Base-by-base conservation (phyloP, 169 alveolate species). In the Cryptosporidium ryanae region DNA sequence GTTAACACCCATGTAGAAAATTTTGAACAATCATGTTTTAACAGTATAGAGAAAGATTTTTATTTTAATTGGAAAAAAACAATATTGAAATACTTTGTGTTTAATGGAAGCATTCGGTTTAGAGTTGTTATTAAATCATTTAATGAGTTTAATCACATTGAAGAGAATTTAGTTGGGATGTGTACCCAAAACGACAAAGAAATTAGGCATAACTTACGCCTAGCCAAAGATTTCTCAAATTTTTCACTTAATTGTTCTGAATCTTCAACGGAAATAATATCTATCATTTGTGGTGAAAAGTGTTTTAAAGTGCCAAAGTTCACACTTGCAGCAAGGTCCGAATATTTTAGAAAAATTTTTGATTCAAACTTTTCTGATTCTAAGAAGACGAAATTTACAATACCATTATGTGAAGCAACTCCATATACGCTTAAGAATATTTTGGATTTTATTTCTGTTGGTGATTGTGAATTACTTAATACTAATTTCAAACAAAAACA, bases 281-380 rank as follows among this genome's bases (percentile, higher is more conserved):
- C 87, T 44, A n/a, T 76, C 21, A 55, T n/a, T 59, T 59, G 87
- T 61, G 87, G 71, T 38, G n/a, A 38, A 27, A 63, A 76, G 15
- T 25, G 23, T 5, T 76, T 76, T 76, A 64, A 34, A 31, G 59
- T 76, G 1, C 87, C 87, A 1, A 76, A 61, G 49, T 76, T 76
- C 29, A 61, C 87, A n/a, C 64, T 76, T 10, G 87, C 87, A 23
- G 87, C 87, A 29, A 55, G 87, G 44, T 76, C 87, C 13, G 46
- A 48, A 13, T 76, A 59, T 23, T 76, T 76, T 34, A 59, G 38
- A 23, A 61, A 55, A 54, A 23, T 76, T 7, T 76, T 76, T 55
- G 23, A 32, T 13, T 59, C 87, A 13, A 76, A 61, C 64, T 76
- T 76, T 25, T 43, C 43, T 5, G 87, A 76, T 15, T 59, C 87